Evolutionary conservation across 2,329 filamentous ascomycete species (phyloP).

Genomic region (Penicillium sp.): DNA sequence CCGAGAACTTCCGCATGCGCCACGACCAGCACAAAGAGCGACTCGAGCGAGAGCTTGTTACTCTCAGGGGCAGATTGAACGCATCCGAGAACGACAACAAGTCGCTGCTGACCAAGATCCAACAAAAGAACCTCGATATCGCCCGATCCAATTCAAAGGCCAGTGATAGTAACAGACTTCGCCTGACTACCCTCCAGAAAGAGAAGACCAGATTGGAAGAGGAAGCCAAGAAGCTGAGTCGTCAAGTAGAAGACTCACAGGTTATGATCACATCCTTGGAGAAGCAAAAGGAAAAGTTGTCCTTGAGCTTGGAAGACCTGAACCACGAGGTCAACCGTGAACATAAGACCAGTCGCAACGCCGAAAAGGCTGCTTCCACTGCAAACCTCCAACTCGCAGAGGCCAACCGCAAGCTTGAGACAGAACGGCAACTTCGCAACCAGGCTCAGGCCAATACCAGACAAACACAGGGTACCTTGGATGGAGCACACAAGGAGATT

Average conservation of each 20-base stretch:
- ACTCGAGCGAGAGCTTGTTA: slow-evolving; percentile 85
- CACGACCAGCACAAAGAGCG: slow-evolving; percentile 95
- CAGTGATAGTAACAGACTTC: slow-evolving; percentile 77
- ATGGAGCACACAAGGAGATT: slow-evolving; percentile 78
- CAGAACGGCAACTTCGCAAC: slow-evolving; percentile 78
- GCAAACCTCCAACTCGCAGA: slow-evolving; percentile 83
- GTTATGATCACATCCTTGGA: slow-evolving; percentile 79
- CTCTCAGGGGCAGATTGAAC: slow-evolving; percentile 81
- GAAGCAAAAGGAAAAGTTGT: slow-evolving; percentile 91
- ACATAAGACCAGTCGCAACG: slow-evolving; percentile 84
- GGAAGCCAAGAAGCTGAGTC: slow-evolving; percentile 75
- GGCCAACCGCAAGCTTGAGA: slow-evolving; percentile 84
- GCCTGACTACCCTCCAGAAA: slow-evolving; percentile 72
- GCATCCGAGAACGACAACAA: slow-evolving; percentile 97
- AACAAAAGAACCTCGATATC: slow-evolving; percentile 96
- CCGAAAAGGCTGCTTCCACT: slow-evolving; percentile 82
- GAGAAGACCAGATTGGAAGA: slow-evolving; percentile 85
- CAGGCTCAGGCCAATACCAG: slow-evolving; percentile 86
- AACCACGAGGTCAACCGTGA: slow-evolving; percentile 90
- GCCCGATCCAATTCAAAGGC: slow-evolving; percentile 85
- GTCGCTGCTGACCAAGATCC: slow-evolving; percentile 91
- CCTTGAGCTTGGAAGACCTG: slow-evolving; percentile 83
- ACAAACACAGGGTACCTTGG: slow-evolving; percentile 75
- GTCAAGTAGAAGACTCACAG: slow-evolving; percentile 84
- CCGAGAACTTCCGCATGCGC: slow-evolving; percentile 82